Evolutionary conservation across 208 protist species (phyloP).

Genomic region (Acanthamoeba lenticulata): DNA sequence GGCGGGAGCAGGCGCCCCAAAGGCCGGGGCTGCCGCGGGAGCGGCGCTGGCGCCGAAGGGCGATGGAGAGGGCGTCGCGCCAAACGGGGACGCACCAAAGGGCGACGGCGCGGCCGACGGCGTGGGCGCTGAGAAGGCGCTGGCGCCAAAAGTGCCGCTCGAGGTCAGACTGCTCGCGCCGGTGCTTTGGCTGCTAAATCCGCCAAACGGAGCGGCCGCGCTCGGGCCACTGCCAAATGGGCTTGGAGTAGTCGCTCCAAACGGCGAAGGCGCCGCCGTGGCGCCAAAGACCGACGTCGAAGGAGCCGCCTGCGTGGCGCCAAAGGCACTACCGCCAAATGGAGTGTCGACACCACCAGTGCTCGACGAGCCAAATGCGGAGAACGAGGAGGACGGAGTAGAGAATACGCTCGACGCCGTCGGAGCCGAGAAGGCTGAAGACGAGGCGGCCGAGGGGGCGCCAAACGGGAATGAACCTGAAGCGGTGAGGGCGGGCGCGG

Average conservation of each 20-base stretch:
- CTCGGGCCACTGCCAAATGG: not conserved
- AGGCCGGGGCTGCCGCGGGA: not conserved
- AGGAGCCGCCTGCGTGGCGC: not conserved
- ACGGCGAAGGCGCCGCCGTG: not conserved
- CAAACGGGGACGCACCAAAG: not conserved
- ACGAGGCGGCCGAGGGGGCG: not conserved
- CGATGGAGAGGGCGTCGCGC: not conserved
- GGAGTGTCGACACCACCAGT: not conserved
- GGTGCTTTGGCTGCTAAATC: not conserved
- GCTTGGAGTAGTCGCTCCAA: not conserved
- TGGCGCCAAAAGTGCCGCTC: not conserved
- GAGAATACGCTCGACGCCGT: not conserved
- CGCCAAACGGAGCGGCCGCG: not conserved
- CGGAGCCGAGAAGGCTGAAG: not conserved
- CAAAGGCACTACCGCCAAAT: not conserved
- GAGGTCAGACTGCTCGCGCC: not conserved
- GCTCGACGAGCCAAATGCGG: not conserved
- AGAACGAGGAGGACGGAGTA: not conserved
- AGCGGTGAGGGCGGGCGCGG: not conserved
- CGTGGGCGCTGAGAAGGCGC: not conserved
- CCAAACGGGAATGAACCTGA: slow-evolving; percentile 1
- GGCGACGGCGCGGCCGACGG: not conserved
- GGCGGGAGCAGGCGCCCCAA: not conserved
- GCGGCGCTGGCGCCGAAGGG: not conserved
- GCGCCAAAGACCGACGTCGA: not conserved